Conservation (phyloP, 441 rosid species). For the Hypseocharis bilobata region DNA sequence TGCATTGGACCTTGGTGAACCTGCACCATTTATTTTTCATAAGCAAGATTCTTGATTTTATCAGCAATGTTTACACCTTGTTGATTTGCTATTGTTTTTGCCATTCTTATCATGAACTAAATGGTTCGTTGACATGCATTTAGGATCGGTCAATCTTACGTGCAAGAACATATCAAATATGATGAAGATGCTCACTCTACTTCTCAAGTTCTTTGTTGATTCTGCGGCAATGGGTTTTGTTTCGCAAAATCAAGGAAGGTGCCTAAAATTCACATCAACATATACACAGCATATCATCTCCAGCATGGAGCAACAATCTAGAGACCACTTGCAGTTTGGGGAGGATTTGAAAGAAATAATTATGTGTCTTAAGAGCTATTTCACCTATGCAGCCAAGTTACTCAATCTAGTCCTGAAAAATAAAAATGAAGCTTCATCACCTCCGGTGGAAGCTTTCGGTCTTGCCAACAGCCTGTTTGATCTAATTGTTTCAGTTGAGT, state of each 20-base stretch:
- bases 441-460: conserved; percentile 42
- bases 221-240: conserved; percentile 44
- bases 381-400: conserved; percentile 63
- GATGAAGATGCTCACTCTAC: conserved; percentile 49
- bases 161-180: conserved; percentile 33
- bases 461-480: conserved; percentile 55
- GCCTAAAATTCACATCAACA: conserved; percentile 46
- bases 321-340: conserved; percentile 31
- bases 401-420: conserved; percentile 46
- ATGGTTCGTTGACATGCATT: conserved; percentile 15
- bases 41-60: not conserved
- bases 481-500: conserved; percentile 44
- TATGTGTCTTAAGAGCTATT: conserved; percentile 57
- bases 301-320: conserved; percentile 31
- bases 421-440: conserved; percentile 35
- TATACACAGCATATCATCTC: conserved; percentile 41
- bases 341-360: conserved; percentile 43
- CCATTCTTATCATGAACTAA: conserved; percentile 9
- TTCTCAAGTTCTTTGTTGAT: conserved; percentile 69
- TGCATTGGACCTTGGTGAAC: not conserved
- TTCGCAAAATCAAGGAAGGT: conserved; percentile 34
- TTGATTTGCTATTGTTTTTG: not conserved
- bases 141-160: conserved; percentile 33
- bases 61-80: not conserved
- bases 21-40: not conserved